These are phyloP conservation scores for Suhomyces kunorum DNA, from an alignment of 1,139 yeast species.

Conservation along the genomic window DNA sequence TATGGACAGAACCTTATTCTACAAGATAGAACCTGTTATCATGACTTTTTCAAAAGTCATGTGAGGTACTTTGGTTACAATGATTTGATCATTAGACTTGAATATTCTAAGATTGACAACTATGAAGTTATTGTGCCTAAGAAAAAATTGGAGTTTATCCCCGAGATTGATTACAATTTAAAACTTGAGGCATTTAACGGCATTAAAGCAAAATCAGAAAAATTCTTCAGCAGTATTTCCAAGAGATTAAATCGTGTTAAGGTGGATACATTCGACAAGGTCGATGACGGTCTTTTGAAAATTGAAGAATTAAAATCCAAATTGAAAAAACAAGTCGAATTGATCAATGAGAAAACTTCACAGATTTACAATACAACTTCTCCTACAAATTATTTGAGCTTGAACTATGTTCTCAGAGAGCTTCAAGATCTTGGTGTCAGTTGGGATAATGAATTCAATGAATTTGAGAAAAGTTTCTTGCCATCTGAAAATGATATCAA, in stretches of 20 bases:
- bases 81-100: slow-evolving; percentile 77
- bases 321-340: slow-evolving; percentile 52
- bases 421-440: slow-evolving; percentile 80
- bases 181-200: slow-evolving; percentile 64
- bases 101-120: slow-evolving; percentile 70
- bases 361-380: slow-evolving; percentile 55
- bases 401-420: slow-evolving; percentile 68
- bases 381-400: slow-evolving; percentile 65
- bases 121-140: slow-evolving; percentile 81
- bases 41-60: slow-evolving; percentile 79
- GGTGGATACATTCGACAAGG: slow-evolving; percentile 73
- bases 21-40: slow-evolving; percentile 58
- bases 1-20: slow-evolving; percentile 64
- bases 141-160: slow-evolving; percentile 69
- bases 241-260: slow-evolving; percentile 75
- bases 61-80: slow-evolving; percentile 82
- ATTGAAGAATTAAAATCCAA: slow-evolving; percentile 59
- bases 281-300: slow-evolving; percentile 64
- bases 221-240: slow-evolving; percentile 73
- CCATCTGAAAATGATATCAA: slow-evolving; percentile 96
- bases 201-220: slow-evolving; percentile 53
- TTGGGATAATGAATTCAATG: slow-evolving; percentile 86
- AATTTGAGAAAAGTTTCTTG: slow-evolving; percentile 75
- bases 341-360: slow-evolving; percentile 49
- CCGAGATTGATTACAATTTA: slow-evolving; percentile 66